phyloP scores from a whole-genome alignment of 2,329 filamentous ascomycete genomes.

The Ramichloridium luteum region DNA sequence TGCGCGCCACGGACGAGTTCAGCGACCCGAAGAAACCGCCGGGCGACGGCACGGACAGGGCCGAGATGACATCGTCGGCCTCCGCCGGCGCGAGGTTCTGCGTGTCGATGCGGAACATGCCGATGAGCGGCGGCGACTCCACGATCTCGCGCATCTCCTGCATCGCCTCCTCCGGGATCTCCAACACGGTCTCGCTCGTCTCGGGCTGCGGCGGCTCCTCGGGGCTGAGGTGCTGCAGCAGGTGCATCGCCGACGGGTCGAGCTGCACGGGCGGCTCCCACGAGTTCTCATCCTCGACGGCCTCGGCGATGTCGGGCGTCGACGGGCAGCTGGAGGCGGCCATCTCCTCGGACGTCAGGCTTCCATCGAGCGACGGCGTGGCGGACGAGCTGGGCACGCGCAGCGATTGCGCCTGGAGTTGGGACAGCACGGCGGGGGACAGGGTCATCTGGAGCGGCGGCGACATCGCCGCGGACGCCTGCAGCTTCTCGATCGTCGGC shows the following conservation, averaged over 20 bases:
- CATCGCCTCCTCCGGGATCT: constrained; percentile 36
- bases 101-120: constrained; percentile 28
- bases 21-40: constrained; percentile 84
- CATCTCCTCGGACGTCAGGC: constrained; percentile 76
- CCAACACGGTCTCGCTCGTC: constrained; percentile 22
- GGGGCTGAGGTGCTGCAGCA: constrained; percentile 60
- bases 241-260: constrained; percentile 68
- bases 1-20: constrained; percentile 54
- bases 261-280: constrained; percentile 53
- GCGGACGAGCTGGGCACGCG: constrained; percentile 64
- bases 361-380: constrained; percentile 81
- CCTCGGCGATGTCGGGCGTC: constrained; percentile 56
- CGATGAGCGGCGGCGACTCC: constrained; percentile 32
- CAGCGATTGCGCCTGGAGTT: constrained; percentile 47
- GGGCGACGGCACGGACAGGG: constrained; percentile 79
- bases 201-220: constrained; percentile 25
- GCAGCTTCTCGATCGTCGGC: constrained; percentile 44
- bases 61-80: constrained; percentile 50
- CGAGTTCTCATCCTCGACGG: constrained; percentile 44
- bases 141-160: constrained; percentile 50
- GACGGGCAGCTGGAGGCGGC: constrained; percentile 71
- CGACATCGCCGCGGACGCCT: constrained; percentile 32
- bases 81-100: constrained; percentile 34
- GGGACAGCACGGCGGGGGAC: constrained; percentile 45
- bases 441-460: constrained; percentile 33